Percentiles rank a stretch among this genome's conserved stretches.
phyloP scores from a whole-genome alignment of 768 basidiomycete species.

The Pleurotus ostreatus region DNA sequence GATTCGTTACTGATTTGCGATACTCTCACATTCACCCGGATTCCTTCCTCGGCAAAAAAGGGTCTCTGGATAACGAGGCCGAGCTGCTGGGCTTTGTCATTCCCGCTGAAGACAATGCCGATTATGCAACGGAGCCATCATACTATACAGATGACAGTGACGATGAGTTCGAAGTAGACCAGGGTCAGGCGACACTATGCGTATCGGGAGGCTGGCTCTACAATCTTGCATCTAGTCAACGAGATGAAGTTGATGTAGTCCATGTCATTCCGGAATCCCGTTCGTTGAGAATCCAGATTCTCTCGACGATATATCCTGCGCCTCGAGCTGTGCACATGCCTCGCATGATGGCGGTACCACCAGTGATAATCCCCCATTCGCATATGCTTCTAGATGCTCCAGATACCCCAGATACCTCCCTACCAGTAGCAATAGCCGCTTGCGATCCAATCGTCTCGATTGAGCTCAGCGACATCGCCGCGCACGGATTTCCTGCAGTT shows the following conservation, averaged over 20 bases:
- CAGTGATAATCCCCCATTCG: neutral
- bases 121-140: neutral
- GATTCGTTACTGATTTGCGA: neutral
- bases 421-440: neutral
- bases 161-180: neutral
- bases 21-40: constrained; percentile 1
- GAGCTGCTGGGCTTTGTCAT: neutral
- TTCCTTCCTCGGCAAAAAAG: neutral
- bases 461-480: constrained; percentile 11
- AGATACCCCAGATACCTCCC: neutral
- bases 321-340: constrained; percentile 1
- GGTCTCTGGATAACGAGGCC: neutral
- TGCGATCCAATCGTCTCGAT: neutral
- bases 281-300: neutral
- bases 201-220: constrained; percentile 2
- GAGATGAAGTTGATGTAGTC: neutral
- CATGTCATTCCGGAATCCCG: constrained; percentile 1
- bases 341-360: neutral
- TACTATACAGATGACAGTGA: neutral
- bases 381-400: neutral
- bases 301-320: neutral
- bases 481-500: constrained; percentile 11
- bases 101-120: neutral
- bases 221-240: neutral
- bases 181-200: neutral